Base-by-base conservation (phyloP, 1,284 basidiomycete genomes). In the Meira nashicola region DNA sequence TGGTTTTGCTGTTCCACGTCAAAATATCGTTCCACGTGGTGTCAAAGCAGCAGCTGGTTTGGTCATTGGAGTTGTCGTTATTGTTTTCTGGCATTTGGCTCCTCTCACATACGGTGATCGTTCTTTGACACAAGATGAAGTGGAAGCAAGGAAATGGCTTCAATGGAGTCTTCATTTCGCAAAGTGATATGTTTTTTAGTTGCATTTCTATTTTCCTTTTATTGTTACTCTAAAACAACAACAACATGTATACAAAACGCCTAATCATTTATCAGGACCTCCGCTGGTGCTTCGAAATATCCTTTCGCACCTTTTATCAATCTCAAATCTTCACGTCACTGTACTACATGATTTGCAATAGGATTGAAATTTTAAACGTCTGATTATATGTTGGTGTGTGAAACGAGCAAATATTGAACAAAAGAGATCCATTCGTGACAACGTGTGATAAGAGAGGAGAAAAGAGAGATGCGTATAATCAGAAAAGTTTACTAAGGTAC, bases 101-200 rank as follows among this genome's bases (percentile, higher is more conserved):
- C 75, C 75, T 25, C 57, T 77, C 37, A 75, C 73, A 11, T 76
- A 76, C 49, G 75, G 74, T 1, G 64, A 61, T 21, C 65, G 64
- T 0, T 62, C 62, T 1, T 48, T 77, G 49, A 68, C 57, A 1
- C 60, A 52, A 15, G 65, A 62, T 8, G 56, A 68, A 40, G 62
- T 71, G 8, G 48, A 62, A 37, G 56, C 63, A 12, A 61, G 68
- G 23, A 61, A 63, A 38, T 38, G 74, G 47, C 54, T 74, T 21
- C 63, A 61, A 7, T 77, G 75, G 75, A 70, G 66, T 38, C 61
- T 74, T 2, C 73, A 74, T 44, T 74, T 64, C 44, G 54, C 54
- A 19, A 55, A 55, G 44, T 55, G 39, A 55, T 37, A 4, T 4
- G 17, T 41, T 40, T 14, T 37, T 21, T 25, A 4, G 14, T n/a